Percentiles rank a stretch among this genome's conserved stretches.
Conservation (phyloP, 352 stramenopile genomes). For the Ophiocytium majus region DNA sequence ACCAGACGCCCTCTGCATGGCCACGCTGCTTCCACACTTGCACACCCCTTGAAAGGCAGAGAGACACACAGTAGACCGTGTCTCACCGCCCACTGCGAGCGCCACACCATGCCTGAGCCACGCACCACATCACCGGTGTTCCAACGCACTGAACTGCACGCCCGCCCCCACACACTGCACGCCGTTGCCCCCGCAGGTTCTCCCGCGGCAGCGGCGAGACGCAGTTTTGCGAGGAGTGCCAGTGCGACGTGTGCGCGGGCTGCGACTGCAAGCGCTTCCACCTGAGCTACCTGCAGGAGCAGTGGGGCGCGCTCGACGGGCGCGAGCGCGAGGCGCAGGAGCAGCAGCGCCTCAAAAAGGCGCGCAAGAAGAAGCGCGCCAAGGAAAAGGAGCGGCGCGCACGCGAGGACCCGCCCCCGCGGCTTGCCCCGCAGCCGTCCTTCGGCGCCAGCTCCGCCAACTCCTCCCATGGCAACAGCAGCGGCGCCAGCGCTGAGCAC, state of each 20-base stretch:
- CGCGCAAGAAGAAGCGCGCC: conserved; percentile 20
- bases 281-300: conserved; percentile 78
- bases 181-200: conserved; percentile 1
- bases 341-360: conserved; percentile 2
- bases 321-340: conserved; percentile 46
- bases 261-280: conserved; percentile 97
- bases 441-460: neutral
- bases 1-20: no score
- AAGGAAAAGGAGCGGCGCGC: neutral
- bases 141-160: no score
- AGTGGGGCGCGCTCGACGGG: conserved; percentile 51
- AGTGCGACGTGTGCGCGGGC: conserved; percentile 94
- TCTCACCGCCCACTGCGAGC: no score
- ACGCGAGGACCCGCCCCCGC: neutral
- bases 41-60: no score
- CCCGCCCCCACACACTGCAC: no score
- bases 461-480: neutral
- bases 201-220: conserved; percentile 31
- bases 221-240: conserved; percentile 93
- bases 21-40: no score
- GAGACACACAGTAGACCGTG: no score
- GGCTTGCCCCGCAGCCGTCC: no score
- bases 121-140: no score
- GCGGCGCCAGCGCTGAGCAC: neutral
- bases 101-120: no score